These are phyloP conservation scores for Hanseniaspora meyeri DNA, from an alignment of 805 yeast genomes.

Conservation along the genomic window DNA sequence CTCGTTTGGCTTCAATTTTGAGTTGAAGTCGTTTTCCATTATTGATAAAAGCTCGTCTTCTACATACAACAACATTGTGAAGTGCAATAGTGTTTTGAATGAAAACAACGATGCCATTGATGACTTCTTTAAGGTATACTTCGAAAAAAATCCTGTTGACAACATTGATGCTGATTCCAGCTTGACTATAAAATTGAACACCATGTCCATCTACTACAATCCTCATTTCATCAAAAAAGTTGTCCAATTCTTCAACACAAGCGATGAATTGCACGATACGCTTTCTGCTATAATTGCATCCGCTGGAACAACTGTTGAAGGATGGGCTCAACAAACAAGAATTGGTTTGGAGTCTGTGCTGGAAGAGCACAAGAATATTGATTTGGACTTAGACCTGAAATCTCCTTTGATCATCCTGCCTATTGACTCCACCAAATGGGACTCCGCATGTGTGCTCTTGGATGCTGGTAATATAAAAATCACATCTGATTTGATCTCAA, in stretches of 20 bases:
- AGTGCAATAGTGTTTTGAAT: constrained; percentile 45
- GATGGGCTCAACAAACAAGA: constrained; percentile 76
- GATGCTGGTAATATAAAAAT: constrained; percentile 94
- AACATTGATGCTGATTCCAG: constrained; percentile 63
- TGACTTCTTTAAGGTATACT: constrained; percentile 70
- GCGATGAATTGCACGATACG: constrained; percentile 72
- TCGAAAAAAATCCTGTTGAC: constrained; percentile 80
- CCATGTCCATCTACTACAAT: constrained; percentile 84
- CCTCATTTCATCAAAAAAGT: constrained; percentile 70
- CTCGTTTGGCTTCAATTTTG: constrained; percentile 59
- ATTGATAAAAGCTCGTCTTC: constrained; percentile 77
- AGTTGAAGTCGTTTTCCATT: constrained; percentile 67
- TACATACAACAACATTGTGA: constrained; percentile 75
- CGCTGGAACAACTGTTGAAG: constrained; percentile 90
- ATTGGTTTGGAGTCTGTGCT: constrained; percentile 86
- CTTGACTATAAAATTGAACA: constrained; percentile 57
- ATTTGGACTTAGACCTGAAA: constrained; percentile 76
- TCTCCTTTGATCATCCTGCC: constrained; percentile 89
- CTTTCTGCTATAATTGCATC: constrained; percentile 84
- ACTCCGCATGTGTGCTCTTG: constrained; percentile 77
- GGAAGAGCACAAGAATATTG: constrained; percentile 85
- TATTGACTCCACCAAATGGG: constrained; percentile 60
- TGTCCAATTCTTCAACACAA: constrained; percentile 69
- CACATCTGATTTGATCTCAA: constrained; percentile 65
- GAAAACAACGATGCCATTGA: constrained; percentile 28